Conservation (phyloP, 495 filamentous ascomycete genomes). For the Hypoxylon trugodes region DNA sequence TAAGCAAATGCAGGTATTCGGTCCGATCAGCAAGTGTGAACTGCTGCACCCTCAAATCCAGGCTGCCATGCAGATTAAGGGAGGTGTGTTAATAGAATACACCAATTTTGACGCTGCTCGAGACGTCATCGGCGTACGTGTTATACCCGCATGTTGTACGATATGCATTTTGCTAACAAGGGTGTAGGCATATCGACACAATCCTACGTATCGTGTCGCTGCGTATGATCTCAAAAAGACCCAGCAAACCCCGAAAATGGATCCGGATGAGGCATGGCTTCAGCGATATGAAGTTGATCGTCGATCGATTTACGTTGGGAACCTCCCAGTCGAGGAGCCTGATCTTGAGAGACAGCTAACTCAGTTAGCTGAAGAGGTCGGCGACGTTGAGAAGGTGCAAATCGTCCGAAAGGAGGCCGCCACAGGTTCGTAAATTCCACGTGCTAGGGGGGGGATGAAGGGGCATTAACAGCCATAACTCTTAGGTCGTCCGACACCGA, state of each 20-base stretch:
- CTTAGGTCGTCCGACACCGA: conserved; percentile 37
- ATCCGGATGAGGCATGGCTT: conserved; percentile 47
- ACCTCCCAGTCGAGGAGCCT: conserved; percentile 50
- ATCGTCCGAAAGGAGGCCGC: conserved; percentile 50
- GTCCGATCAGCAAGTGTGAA: conserved; percentile 48
- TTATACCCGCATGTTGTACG: not conserved
- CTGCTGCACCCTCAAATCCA: conserved; percentile 35
- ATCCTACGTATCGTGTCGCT: conserved; percentile 41
- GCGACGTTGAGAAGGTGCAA: conserved; percentile 51
- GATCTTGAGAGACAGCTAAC: conserved; percentile 47
- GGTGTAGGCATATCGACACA: conserved; percentile 39
- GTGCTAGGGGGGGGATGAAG: not conserved
- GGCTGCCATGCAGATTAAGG: conserved; percentile 44
- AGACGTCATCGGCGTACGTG: conserved; percentile 51
- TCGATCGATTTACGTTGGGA: conserved; percentile 62
- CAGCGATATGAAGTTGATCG: conserved; percentile 56
- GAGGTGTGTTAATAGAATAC: conserved; percentile 62
- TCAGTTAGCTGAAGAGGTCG: conserved; percentile 50
- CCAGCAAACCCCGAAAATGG: conserved; percentile 12
- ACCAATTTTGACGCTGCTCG: conserved; percentile 52
- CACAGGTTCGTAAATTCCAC: conserved; percentile 42
- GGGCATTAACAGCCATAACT: conserved; percentile 6
- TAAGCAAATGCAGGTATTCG: conserved; percentile 51
- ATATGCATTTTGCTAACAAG: conserved; percentile 19
- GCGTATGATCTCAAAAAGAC: conserved; percentile 49